Base-by-base conservation (phyloP, 352 stramenopile genomes). In the Phytopythium sindhum region DNA sequence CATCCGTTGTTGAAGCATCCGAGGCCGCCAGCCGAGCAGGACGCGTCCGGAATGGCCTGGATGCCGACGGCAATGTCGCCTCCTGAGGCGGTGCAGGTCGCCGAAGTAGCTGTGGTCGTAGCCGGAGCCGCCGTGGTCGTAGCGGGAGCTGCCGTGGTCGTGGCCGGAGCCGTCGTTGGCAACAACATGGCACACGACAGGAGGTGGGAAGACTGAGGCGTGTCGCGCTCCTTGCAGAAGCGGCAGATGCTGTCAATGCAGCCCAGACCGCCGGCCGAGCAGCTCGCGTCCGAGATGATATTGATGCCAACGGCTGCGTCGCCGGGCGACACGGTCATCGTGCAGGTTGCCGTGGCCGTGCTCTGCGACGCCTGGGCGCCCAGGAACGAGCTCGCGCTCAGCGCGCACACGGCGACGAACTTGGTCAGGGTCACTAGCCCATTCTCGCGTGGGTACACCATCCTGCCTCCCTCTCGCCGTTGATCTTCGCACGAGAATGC, bases 201-300 rank as follows among this genome's bases (percentile, higher is more conserved):
- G 23, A 63, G n/a, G 26, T 63, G 57, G 23, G 21, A 2, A 9
- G 68, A 73, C 56, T 75, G 61, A 2, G 60, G 24, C 12, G 68
- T 67, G 9, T 66, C 48, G 10, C 41, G 57, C 5, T 56, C 55
- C 58, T 82, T 82, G 63, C 74, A 84, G 66, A 79, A 82, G 57
- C 76, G 76, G 66, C 76, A 84, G 11, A 82, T 60, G 35, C 39
- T 60, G 26, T 75, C 66, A n/a, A 80, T 70, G 31, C 76, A 84
- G 5, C 76, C 76, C 15, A 73, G 33, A 15, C 76, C 76, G 11
- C 73, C 76, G 5, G 39, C 39, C n/a, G 50, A 60, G 45, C 76
- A 84, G 8, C 57, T 67, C 3, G 54, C 51, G 26, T 84, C 76
- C 2, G 74, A 72, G 26, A 77, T 45, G 29, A 81, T 70, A 9